Base-by-base conservation (phyloP, 495 filamentous ascomycete species). In the Aspergillus ostianus region DNA sequence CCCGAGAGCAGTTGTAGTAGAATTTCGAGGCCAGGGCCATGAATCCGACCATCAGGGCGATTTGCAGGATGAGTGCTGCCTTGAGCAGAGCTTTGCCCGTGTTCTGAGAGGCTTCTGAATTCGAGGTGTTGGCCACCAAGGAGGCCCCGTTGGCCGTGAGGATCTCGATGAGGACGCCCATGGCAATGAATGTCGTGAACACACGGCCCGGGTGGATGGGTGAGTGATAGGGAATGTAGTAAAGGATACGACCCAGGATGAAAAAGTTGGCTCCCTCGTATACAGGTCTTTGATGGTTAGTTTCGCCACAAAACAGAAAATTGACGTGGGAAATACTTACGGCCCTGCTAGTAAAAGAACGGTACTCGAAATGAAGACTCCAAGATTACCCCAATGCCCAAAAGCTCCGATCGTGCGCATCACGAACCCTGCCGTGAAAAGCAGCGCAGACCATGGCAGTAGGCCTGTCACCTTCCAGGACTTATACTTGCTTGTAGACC, bases 151-250 rank as follows among this genome's bases (percentile, higher is more conserved):
- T 82, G 7, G 78, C 88, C 59, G 87, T 92, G 20, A 93, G 74
- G 17, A 72, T 70, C 70, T 91, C 90, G 59, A 92, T 81, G 0
- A 84, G 65, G 9, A 69, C 64, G 6, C 86, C 86, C 50, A 93
- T 68, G 29, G 81, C 84, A 49, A 85, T 72, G 66, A 94, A 93
- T n/a, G 89, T 90, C 5, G 85, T 85, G 56, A 90, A 77, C 19
- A 92, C 88, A 2, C 88, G 84, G 3, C 88, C 89, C 0, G 90
- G 90, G 68, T 93, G 87, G 55, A 93, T 85, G 0, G 89, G 88
- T 0, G 89, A 85, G 60, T 87, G 82, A 61, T 92, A 88, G 0
- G 90, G 90, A 30, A 90, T 84, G 73, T 91, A 92, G 73, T 88
- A 90, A 4, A 94, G 79, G 51, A 89, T 84, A 7, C 90, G 86